Evolutionary conservation across 2,329 filamentous ascomycete species (phyloP), one percentile per base, ranked within the genome.

Genomic region (Sclerotinia minor): DNA sequence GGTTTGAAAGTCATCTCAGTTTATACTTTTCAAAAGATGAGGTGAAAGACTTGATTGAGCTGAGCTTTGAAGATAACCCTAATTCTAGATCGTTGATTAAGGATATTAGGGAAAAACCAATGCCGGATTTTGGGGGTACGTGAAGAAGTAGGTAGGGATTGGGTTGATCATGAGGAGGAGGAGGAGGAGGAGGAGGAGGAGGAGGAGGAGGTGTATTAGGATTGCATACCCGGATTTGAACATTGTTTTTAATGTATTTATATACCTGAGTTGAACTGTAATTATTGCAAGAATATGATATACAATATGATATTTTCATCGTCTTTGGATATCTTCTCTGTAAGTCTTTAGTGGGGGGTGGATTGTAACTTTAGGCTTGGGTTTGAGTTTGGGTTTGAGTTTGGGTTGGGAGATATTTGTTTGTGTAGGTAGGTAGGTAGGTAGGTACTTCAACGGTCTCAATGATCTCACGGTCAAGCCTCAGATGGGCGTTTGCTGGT

Each of bases 1-100:
- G 87, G 87, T 82, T 84, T 73, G 87, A 90, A 70, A 87, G 86
- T 76, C 87, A 89, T 76, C 79, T 90, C 53, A 88, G 86, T 70
- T 75, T 89, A 49, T 87, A 89, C 76, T 89, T 89, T 72, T 81
- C 83, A 0, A 81, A 80, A 9, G 82, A 83, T 5, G 87, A 89
- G 78, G 85, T 89, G 19, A 77, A 89, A 45, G 87, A 90, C 70
- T 75, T 90, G 72, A 84, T 89, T 57, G 80, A 83, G 63, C 80
- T 87, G 26, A 89, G 87, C 75, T 90, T 90, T 73, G 87, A 88
- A 77, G 84, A 86, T 73, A 89, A 89, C 75, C 75, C 81, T 11
- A 79, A 69, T 26, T 85, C 85, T 29, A 83, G 83, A 73, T 84
- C 87, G 72, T 82, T 85, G 21, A 82, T 88, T 55, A 80, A 79